Evolutionary conservation across 208 protist genomes (phyloP).

Genomic region (Angomonas desouzai): DNA sequence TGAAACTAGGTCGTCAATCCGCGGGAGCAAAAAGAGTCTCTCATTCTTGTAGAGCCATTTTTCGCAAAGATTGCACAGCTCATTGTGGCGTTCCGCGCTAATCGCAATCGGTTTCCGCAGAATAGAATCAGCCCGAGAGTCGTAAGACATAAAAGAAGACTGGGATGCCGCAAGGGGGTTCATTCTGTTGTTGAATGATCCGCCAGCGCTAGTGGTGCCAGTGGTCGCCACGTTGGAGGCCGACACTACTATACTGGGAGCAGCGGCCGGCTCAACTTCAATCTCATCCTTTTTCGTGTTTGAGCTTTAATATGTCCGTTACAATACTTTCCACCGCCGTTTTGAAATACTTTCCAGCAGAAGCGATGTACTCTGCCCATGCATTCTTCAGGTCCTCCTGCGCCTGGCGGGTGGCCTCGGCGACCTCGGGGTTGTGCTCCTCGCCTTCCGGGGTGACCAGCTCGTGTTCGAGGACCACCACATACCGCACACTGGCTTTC

Average conservation of each 20-base stretch:
- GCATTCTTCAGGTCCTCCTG: slow-evolving; percentile 34
- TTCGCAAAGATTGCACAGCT: slow-evolving; percentile 65
- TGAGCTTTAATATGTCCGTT: slow-evolving; percentile 19
- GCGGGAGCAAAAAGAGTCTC: slow-evolving; percentile 40
- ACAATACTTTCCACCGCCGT: slow-evolving; percentile 20
- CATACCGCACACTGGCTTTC: slow-evolving; percentile 60
- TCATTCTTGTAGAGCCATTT: slow-evolving; percentile 73
- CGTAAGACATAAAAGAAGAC: slow-evolving; percentile 7
- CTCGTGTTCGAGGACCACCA: slow-evolving; percentile 32
- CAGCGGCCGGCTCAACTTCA: background rate
- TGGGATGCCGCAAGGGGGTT: background rate
- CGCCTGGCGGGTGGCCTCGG: slow-evolving; percentile 23
- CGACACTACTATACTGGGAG: background rate
- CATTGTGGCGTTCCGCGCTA: slow-evolving; percentile 67
- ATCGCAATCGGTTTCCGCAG: slow-evolving; percentile 5
- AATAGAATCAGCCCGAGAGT: background rate
- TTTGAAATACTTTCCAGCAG: slow-evolving; percentile 43
- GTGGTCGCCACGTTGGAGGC: background rate
- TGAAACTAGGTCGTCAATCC: slow-evolving; percentile 35
- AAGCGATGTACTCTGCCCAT: slow-evolving; percentile 51
- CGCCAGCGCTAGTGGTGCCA: background rate
- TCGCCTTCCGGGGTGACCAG: slow-evolving; percentile 23
- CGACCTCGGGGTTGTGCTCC: slow-evolving; percentile 27
- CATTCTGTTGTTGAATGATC: background rate
- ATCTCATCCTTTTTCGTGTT: slow-evolving; percentile 5